Evolutionary conservation across 2,329 filamentous ascomycete species (phyloP).

Genomic region (Trichoderma citrinoviride): DNA sequence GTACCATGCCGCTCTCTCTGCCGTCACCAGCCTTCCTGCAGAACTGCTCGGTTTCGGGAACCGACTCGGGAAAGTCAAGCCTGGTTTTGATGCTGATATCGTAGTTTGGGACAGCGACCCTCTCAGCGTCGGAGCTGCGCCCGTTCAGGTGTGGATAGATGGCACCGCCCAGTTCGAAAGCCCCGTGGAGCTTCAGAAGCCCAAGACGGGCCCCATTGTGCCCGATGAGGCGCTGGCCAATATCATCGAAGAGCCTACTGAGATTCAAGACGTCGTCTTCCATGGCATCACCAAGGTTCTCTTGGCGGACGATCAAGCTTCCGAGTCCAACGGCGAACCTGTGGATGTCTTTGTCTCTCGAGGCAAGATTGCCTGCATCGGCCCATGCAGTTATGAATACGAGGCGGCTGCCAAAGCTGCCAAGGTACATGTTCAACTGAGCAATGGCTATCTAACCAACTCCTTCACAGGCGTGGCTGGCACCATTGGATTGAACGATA

Average conservation of each 20-base stretch:
- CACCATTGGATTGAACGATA: constrained; percentile 60
- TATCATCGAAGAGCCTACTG: constrained; percentile 42
- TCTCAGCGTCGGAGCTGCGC: constrained; percentile 56
- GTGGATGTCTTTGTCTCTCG: constrained; percentile 51
- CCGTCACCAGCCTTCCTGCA: constrained; percentile 58
- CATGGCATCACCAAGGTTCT: constrained; percentile 54
- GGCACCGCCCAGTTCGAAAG: constrained; percentile 54
- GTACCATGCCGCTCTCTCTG: constrained; percentile 57
- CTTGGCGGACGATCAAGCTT: constrained; percentile 43
- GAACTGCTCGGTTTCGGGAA: constrained; percentile 56
- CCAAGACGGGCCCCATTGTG: constrained; percentile 38
- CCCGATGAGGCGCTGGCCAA: constrained; percentile 42
- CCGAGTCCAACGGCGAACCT: constrained; percentile 35
- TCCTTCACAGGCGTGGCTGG: constrained; percentile 61
- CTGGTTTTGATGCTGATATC: constrained; percentile 60
- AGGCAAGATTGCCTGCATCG: constrained; percentile 57
- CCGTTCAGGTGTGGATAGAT: constrained; percentile 63
- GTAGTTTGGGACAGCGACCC: constrained; percentile 64
- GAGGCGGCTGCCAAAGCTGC: constrained; percentile 37
- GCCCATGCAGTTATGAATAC: constrained; percentile 49
- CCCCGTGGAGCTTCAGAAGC: constrained; percentile 55
- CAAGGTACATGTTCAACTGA: constrained; percentile 45
- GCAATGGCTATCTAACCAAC: constrained; percentile 59
- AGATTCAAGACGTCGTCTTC: constrained; percentile 48
- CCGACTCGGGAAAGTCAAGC: constrained; percentile 59